A percentile compares a stretch with the other conserved stretches of the same genome.
Evolutionary conservation across 768 basidiomycete species (phyloP).

Genomic region (Gymnopilus junonius): DNA sequence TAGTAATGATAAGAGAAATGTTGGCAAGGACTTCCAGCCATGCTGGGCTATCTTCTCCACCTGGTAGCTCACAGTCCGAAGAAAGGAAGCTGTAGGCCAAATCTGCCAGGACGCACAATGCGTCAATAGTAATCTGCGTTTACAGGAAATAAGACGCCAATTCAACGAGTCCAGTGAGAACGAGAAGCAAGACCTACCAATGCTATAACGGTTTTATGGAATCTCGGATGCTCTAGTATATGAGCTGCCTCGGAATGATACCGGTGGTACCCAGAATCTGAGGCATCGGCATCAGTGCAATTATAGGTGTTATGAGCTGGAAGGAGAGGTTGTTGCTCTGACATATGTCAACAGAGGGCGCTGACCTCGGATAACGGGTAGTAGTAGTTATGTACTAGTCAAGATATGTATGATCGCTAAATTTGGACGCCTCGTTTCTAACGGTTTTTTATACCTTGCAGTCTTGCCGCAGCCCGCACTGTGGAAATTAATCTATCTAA

Average conservation of each 20-base stretch:
- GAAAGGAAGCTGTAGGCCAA: constrained; percentile 70
- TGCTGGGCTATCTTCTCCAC: constrained; percentile 47
- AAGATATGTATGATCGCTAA: background rate
- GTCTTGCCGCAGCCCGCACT: background rate
- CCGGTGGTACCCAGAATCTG: constrained; percentile 15
- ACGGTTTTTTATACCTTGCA: background rate
- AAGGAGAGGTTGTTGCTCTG: constrained; percentile 56
- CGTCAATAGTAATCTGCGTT: constrained; percentile 63
- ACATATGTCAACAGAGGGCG: constrained; percentile 30
- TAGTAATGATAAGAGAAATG: constrained; percentile 70
- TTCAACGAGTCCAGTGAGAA: background rate
- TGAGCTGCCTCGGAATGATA: constrained; percentile 43
- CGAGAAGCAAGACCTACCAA: constrained; percentile 45
- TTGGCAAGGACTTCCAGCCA: constrained; percentile 70
- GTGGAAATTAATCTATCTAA: constrained; percentile 1
- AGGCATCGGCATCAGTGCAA: constrained; percentile 1
- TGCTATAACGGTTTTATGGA: constrained; percentile 62
- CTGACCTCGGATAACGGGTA: constrained; percentile 11
- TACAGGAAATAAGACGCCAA: background rate
- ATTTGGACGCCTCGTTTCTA: background rate
- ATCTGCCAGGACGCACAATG: constrained; percentile 72
- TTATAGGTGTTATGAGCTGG: constrained; percentile 19
- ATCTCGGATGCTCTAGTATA: constrained; percentile 52
- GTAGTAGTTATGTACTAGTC: background rate
- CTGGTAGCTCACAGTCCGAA: constrained; percentile 47